Evolutionary conservation across 2,329 filamentous ascomycete species (phyloP).

Genomic region (Ophiognomonia clavigignenti-juglandacearum): DNA sequence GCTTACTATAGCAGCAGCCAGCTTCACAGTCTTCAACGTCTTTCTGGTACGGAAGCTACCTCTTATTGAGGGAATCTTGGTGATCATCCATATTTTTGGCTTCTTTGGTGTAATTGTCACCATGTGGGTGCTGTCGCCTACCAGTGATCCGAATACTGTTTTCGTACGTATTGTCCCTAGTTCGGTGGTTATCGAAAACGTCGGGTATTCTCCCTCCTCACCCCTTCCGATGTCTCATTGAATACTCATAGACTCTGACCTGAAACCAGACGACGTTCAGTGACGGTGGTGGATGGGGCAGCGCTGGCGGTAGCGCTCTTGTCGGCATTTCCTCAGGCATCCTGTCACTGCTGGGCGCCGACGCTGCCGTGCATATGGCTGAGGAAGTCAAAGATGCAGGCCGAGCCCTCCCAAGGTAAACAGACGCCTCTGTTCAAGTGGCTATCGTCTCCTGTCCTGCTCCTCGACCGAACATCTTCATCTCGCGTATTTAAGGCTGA

Average conservation of each 20-base stretch:
- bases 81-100: slow-evolving; percentile 38
- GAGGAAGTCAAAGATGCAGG: slow-evolving; percentile 26
- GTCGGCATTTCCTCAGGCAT: slow-evolving; percentile 34
- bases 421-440: neutral
- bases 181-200: neutral
- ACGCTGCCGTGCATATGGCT: slow-evolving; percentile 27
- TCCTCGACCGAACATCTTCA: neutral
- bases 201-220: neutral
- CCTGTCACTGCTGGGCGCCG: slow-evolving; percentile 27
- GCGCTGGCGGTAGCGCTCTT: slow-evolving; percentile 28
- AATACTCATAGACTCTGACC: no score
- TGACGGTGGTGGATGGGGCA: slow-evolving; percentile 27
- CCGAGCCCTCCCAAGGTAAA: slow-evolving; percentile 22
- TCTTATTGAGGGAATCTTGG: slow-evolving; percentile 35
- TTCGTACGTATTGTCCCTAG: slow-evolving; percentile 21
- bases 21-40: slow-evolving; percentile 40
- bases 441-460: neutral
- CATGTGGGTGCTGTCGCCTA: slow-evolving; percentile 31
- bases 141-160: slow-evolving; percentile 13
- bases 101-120: slow-evolving; percentile 38
- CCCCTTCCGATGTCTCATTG: neutral
- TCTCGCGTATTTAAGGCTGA: neutral
- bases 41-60: slow-evolving; percentile 34
- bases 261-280: neutral
- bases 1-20: neutral